Evolutionary conservation across 352 stramenopile genomes (phyloP), one percentile per base, ranked within the genome.

Genomic region (Aphanomyces cochlioides): DNA sequence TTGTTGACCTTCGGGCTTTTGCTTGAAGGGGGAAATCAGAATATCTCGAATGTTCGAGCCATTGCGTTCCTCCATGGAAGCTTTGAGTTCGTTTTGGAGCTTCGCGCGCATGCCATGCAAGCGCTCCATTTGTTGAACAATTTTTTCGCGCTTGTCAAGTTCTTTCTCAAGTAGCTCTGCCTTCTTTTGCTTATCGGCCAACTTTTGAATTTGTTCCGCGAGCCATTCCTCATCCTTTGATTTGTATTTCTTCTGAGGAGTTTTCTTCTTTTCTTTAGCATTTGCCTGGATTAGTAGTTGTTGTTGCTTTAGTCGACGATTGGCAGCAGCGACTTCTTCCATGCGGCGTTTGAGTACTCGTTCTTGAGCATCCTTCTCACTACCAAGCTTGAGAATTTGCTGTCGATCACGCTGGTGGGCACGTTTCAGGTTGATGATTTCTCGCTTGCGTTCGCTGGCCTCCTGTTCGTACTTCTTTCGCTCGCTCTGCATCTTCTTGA

Each of bases 401-500:
- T 95, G 85, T 66, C 92, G 91, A 61, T 95, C 88, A 13, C 82
- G 79, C 67, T 89, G 84, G 67, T 93, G 85, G 5, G 78, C 81
- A n/a, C 85, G 83, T 75, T 95, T 95, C 5, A 95, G 66, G 41
- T 66, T 89, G 57, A 89, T 75, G 50, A 95, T 95, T 66, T 95
- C 88, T 39, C 84, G 81, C 5, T 84, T 79, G 7, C 88, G 80
- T 41, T 87, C 77, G 45, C 89, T 90, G 4, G 88, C 86, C 69
- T 95, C 86, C 57, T 92, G 80, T 77, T 94, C 82, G 50, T 89
- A 93, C 12, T 83, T 75, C 72, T 95, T 95, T 34, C 86, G 82
- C 66, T 95, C 88, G 47, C 86, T 80, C 59, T 92, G 78, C 84
- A 95, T 95, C 67, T 94, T 93, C 66, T 90, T 90, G 34, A 94